Evolutionary conservation across 352 stramenopile species (phyloP).

Genomic region (Globisporangium mamillatum): DNA sequence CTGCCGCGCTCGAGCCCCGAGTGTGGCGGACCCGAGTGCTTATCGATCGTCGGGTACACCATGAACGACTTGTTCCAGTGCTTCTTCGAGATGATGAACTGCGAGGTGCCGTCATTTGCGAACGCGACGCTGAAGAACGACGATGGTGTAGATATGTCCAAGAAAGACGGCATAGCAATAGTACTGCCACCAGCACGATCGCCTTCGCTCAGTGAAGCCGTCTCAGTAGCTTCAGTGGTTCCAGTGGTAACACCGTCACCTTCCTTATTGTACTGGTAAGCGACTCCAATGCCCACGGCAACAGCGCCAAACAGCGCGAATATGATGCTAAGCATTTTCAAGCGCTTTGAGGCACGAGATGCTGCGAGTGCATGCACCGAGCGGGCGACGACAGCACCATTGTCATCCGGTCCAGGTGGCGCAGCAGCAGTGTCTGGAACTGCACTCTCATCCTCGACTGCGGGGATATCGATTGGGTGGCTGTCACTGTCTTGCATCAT

Average conservation of each 20-base stretch:
- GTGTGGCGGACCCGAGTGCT: constrained; percentile 42
- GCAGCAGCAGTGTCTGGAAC: not conserved
- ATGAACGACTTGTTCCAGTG: constrained; percentile 68
- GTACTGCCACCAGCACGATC: not conserved
- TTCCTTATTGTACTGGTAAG: not conserved
- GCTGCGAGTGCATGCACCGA: not conserved
- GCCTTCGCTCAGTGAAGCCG: not conserved
- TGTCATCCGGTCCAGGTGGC: not conserved
- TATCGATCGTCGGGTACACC: constrained; percentile 67
- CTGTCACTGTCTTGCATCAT: constrained; percentile 15
- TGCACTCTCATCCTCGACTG: not conserved
- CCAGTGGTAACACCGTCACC: not conserved
- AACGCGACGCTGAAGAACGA: constrained; percentile 50
- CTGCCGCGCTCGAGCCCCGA: constrained; percentile 43
- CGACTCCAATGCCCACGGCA: constrained; percentile 19
- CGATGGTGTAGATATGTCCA: not conserved
- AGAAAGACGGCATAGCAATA: not conserved
- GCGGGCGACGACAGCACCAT: not conserved
- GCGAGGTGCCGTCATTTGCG: constrained; percentile 20
- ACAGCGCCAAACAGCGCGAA: constrained; percentile 16
- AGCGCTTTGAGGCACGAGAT: constrained; percentile 5
- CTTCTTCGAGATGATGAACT: constrained; percentile 56
- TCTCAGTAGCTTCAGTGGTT: constrained; percentile 12
- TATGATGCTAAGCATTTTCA: constrained; percentile 19
- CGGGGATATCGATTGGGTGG: constrained; percentile 10